These are phyloP conservation scores for Colletotrichum eleusines DNA, from an alignment of 2,329 filamentous ascomycete genomes.

Conservation along the genomic window DNA sequence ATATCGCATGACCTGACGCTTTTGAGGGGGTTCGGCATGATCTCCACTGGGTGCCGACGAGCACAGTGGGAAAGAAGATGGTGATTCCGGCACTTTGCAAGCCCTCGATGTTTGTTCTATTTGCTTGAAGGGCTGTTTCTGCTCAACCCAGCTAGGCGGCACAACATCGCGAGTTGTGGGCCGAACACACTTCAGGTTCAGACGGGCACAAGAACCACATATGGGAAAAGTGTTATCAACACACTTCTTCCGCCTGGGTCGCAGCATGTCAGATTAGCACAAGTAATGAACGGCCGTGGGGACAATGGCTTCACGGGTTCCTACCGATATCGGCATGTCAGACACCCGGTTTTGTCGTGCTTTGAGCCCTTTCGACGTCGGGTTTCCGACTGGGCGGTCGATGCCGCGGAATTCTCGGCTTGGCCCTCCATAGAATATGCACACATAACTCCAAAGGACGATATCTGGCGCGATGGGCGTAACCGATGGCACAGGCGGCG, in stretches of 20 bases:
- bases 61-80: slow-evolving; percentile 8
- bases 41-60: slow-evolving; percentile 5
- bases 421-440: background rate
- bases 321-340: slow-evolving; percentile 43
- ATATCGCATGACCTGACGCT: slow-evolving; percentile 35
- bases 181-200: slow-evolving; percentile 41
- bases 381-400: slow-evolving; percentile 13
- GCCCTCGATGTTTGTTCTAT: background rate
- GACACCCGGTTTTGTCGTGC: slow-evolving; percentile 41
- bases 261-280: slow-evolving; percentile 18
- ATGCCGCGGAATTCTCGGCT: background rate
- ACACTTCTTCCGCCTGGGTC: slow-evolving; percentile 40
- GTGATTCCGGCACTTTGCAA: background rate
- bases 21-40: slow-evolving; percentile 25
- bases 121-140: slow-evolving; percentile 7
- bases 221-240: slow-evolving; percentile 40
- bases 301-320: background rate
- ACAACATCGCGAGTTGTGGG: slow-evolving; percentile 37
- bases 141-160: slow-evolving; percentile 31
- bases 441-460: background rate
- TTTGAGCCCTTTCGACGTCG: slow-evolving; percentile 41
- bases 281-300: no score
- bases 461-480: slow-evolving; percentile 31
- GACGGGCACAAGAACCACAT: slow-evolving; percentile 38
- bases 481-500: slow-evolving; percentile 9